Base-by-base conservation (phyloP, 345 rosid species). In the Microthlaspi erraticum region DNA sequence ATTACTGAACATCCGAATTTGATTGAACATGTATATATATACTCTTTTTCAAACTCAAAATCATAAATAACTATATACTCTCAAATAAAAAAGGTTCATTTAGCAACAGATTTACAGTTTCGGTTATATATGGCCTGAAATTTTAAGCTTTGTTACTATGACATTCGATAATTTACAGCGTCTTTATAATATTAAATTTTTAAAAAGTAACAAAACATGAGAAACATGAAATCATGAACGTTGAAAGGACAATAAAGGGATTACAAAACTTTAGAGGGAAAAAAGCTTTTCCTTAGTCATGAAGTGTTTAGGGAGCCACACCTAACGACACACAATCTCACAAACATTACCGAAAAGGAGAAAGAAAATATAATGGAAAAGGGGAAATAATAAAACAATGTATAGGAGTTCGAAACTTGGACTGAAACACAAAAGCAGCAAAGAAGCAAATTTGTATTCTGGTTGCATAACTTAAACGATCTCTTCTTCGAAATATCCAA, bases 291-390 rank as follows among this genome's bases (percentile, higher is more conserved):
- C 54, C 76, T 77, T 77, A 70, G 71, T 57, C 57, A 65, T 36
- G 80, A 71, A 71, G 80, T 64, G 72, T 65, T 70, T 33, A 46
- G 65, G 43, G 57, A 70, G 53, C 31, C 61, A 63, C 58, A 77
- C 71, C 71, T 49, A 70, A 70, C 66, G 42, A 42, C 72, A 70
- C 45, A 69, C 51, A 57, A 37, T 48, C 64, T 65, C 48, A 14
- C 56, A 50, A 9, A 77, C 64, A 51, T 59, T 16, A 37, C 32
- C 34, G 43, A 59, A 66, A 26, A 34, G 76, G 78, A 75, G 71
- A 70, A 69, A 64, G 44, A 69, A 69, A 69, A 66, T 59, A 44
- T 18, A 48, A 49, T 64, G 54, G n/a, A 53, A 3, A 43, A 39
- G 37, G 11, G 3, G 6, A 41, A 26, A 12, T 0, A 51, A 41